Evolutionary conservation across 2,329 filamentous ascomycete genomes (phyloP), one percentile per base, ranked within the genome.

Genomic region (Talaromyces sp.): DNA sequence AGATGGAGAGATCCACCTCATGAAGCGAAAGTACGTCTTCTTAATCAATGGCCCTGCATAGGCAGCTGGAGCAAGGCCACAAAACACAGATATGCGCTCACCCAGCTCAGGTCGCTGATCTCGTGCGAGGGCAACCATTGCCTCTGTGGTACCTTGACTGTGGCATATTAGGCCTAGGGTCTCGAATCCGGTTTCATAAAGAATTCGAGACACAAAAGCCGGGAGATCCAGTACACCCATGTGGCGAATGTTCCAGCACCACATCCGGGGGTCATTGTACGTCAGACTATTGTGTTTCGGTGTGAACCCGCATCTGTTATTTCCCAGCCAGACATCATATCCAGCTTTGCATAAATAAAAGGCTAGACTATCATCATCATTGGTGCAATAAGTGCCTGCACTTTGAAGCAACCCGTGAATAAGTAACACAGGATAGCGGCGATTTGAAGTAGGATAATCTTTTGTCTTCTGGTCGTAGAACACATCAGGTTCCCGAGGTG

Each of bases 291-390:
- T 84, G 70, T 98, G 93, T 64, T 86, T 84, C 0, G 93, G 93
- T 0, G 84, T 79, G 74, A 95, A 91, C 1, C 93, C 93, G 70
- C 92, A 96, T 21, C 93, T 84, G 71, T 96, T 97, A 76, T 96
- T 96, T 4, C 93, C 93, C 17, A 97, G 81, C 93, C 93, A 98
- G 43, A 98, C 91, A 72, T 98, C 93, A 74, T 91, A 97, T 1
- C 93, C 93, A 0, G 89, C 87, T 75, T 96, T 96, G 74, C 90
- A 92, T 8, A 98, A 86, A 78, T 89, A 96, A 75, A 97, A 97
- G 0, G 93, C 93, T 8, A 97, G 82, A 27, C 89, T 93, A 66
- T 91, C 86, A 64, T 96, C 92, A 68, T 96, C 93, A 71, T 93
- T 96, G 65, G 88, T 87, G 73, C 92, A 96, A 71, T 91, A 97